phyloP scores from a whole-genome alignment of 2,329 filamentous ascomycete species.

The Cladosporium sp. region DNA sequence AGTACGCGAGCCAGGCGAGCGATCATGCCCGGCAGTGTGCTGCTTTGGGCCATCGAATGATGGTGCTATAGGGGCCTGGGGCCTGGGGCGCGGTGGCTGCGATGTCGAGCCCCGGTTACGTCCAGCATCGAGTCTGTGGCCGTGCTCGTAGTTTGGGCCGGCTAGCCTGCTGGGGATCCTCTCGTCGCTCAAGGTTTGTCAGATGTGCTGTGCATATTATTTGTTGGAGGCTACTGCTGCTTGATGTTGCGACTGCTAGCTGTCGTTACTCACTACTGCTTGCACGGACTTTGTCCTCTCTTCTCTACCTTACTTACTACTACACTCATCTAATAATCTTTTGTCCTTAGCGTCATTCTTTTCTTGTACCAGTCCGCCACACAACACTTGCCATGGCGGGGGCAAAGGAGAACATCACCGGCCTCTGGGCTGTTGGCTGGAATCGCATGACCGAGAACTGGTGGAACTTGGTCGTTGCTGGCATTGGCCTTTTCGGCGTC shows the following conservation, averaged over 20 bases:
- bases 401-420: slow-evolving; percentile 7
- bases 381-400: slow-evolving; percentile 19
- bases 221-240: neutral
- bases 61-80: neutral
- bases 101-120: slow-evolving; percentile 1
- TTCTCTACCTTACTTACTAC: slow-evolving; percentile 10
- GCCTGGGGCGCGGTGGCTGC: neutral
- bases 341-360: slow-evolving; percentile 11
- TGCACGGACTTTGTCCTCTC: slow-evolving; percentile 9
- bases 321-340: slow-evolving; percentile 7
- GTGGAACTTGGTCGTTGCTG: slow-evolving; percentile 44
- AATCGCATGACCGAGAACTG: slow-evolving; percentile 41
- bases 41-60: slow-evolving; percentile 6
- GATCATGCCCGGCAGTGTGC: slow-evolving; percentile 2
- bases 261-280: neutral
- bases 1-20: slow-evolving; percentile 2
- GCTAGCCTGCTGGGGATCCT: slow-evolving; percentile 13
- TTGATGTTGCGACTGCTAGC: slow-evolving; percentile 8
- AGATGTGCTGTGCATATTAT: slow-evolving; percentile 9
- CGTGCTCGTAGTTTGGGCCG: slow-evolving; percentile 15
- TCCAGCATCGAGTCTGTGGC: neutral
- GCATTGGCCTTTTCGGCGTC: slow-evolving; percentile 20
- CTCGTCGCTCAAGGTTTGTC: slow-evolving; percentile 15
- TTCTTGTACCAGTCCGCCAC: neutral
- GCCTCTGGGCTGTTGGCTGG: slow-evolving; percentile 38